phyloP scores from a whole-genome alignment of 2,329 filamentous ascomycete species.

The Hypomyces rosellus region DNA sequence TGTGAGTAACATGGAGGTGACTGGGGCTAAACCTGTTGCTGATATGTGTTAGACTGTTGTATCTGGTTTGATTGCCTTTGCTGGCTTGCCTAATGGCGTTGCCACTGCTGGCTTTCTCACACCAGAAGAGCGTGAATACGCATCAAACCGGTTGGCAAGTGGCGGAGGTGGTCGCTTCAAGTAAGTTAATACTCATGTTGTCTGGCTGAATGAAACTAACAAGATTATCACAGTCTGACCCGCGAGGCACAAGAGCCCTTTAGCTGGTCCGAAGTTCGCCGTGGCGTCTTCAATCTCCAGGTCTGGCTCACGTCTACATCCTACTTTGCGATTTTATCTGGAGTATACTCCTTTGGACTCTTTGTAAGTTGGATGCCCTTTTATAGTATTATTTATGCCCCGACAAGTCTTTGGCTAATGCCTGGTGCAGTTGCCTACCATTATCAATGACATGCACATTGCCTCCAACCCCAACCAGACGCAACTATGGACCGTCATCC shows the following conservation, averaged over 20 bases:
- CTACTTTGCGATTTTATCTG: constrained; percentile 54
- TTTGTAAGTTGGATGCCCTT: constrained; percentile 40
- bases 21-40: background rate
- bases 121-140: constrained; percentile 44
- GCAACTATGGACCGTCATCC: constrained; percentile 59
- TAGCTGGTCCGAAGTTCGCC: constrained; percentile 53
- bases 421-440: constrained; percentile 49
- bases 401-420: background rate
- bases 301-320: constrained; percentile 58
- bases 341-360: constrained; percentile 57
- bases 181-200: constrained; percentile 16
- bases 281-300: constrained; percentile 54
- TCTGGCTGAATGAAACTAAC: background rate
- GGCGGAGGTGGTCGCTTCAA: constrained; percentile 29
- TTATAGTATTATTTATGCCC: background rate
- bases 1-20: constrained; percentile 25
- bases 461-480: constrained; percentile 49
- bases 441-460: constrained; percentile 51
- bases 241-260: constrained; percentile 41
- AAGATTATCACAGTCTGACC: constrained; percentile 13
- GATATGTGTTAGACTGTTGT: constrained; percentile 41
- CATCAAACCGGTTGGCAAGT: constrained; percentile 36
- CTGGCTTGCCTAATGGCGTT: constrained; percentile 51
- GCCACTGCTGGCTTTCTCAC: constrained; percentile 49
- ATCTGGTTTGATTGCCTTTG: constrained; percentile 44